Conservation (phyloP, 2,329 filamentous ascomycete genomes). For the Calonectria hongkongensis region DNA sequence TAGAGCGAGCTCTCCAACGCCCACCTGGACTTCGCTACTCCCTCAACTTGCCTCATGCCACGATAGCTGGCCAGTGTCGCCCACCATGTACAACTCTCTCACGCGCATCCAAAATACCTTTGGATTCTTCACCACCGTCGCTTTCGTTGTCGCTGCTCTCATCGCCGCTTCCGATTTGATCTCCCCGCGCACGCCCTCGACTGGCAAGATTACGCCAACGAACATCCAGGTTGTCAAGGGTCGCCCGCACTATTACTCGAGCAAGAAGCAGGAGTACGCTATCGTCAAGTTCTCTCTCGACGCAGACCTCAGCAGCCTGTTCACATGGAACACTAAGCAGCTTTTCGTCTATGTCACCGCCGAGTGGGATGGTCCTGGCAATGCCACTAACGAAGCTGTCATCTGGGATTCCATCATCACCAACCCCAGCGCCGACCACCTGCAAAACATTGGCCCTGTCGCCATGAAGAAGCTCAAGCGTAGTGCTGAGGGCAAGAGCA, state of each 20-base stretch:
- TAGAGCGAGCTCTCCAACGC: slow-evolving; percentile 34
- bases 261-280: slow-evolving; percentile 96
- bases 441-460: slow-evolving; percentile 76
- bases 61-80: slow-evolving; percentile 41
- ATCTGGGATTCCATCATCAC: slow-evolving; percentile 98
- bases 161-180: slow-evolving; percentile 88
- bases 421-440: slow-evolving; percentile 78
- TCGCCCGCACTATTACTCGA: slow-evolving; percentile 95
- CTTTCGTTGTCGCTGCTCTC: slow-evolving; percentile 85
- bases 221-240: slow-evolving; percentile 94
- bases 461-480: slow-evolving; percentile 77
- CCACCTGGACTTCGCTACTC: slow-evolving; percentile 35
- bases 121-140: slow-evolving; percentile 97
- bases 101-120: slow-evolving; percentile 94
- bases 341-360: slow-evolving; percentile 97
- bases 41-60: slow-evolving; percentile 43
- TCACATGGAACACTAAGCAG: slow-evolving; percentile 99
- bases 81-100: slow-evolving; percentile 89
- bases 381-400: slow-evolving; percentile 81
- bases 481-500: slow-evolving; percentile 75
- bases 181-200: slow-evolving; percentile 79
- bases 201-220: slow-evolving; percentile 75
- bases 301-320: slow-evolving; percentile 91
- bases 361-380: slow-evolving; percentile 72
- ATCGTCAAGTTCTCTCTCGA: slow-evolving; percentile 95